phyloP scores from a whole-genome alignment of 1,139 yeast genomes.

The Geotrichum armillariae region DNA sequence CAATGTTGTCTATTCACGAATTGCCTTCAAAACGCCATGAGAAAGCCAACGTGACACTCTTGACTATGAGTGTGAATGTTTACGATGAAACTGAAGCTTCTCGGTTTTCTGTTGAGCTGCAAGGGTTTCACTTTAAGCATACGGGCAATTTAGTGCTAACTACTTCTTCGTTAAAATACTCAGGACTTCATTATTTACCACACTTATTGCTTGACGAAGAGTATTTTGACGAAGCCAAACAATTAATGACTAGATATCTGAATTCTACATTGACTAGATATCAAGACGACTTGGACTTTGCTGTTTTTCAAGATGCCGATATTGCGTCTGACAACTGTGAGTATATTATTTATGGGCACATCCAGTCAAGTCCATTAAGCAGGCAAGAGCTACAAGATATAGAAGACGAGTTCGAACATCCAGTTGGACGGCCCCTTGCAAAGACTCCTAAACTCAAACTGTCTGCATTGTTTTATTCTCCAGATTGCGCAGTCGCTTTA shows the following conservation, averaged over 20 bases:
- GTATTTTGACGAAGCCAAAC: conserved; percentile 46
- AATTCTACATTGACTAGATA: conserved; percentile 41
- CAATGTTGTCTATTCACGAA: conserved; percentile 27
- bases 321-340: conserved; percentile 57
- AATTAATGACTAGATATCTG: conserved; percentile 43
- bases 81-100: conserved; percentile 26
- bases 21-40: conserved; percentile 9
- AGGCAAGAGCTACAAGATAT: conserved; percentile 55
- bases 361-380: conserved; percentile 58
- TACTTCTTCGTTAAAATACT: conserved; percentile 72
- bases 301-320: conserved; percentile 27
- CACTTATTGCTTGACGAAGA: conserved; percentile 45
- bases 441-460: conserved; percentile 57
- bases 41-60: conserved; percentile 28
- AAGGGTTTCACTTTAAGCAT: conserved; percentile 70
- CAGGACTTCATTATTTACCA: conserved; percentile 61
- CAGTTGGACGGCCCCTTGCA: conserved; percentile 74
- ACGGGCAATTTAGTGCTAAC: conserved; percentile 66
- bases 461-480: conserved; percentile 70
- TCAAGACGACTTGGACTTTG: conserved; percentile 31
- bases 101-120: conserved; percentile 43
- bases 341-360: conserved; percentile 64
- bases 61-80: conserved; percentile 28
- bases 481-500: conserved; percentile 76
- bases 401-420: conserved; percentile 69